Conservation (phyloP, 1,284 basidiomycete species). For the Marasmius fiardii region DNA sequence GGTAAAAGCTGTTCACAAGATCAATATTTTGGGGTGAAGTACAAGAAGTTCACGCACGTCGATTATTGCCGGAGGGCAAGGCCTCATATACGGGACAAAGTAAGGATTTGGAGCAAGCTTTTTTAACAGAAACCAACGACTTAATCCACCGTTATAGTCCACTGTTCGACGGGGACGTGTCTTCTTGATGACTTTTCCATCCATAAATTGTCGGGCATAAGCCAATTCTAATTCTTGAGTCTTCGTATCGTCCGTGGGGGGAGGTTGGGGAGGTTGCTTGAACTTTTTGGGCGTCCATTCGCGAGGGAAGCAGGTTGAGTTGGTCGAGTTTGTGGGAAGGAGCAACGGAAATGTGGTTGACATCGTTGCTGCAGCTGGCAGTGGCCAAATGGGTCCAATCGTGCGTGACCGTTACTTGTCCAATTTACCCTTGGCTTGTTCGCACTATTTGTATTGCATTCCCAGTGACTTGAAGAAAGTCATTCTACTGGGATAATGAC, state of each 20-base stretch:
- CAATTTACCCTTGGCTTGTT: no score
- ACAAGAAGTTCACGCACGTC: conserved; percentile 53
- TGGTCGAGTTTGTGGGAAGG: conserved; percentile 36
- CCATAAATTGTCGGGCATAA: conserved; percentile 61
- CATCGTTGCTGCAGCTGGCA: background rate
- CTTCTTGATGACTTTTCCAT: conserved; percentile 81
- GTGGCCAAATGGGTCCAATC: background rate
- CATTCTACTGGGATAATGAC: no score
- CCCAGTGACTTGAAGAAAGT: no score
- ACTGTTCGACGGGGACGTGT: conserved; percentile 91
- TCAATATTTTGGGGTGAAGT: conserved; percentile 16
- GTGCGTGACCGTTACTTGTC: no score
- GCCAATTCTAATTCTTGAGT: conserved; percentile 78
- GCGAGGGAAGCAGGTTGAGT: conserved; percentile 31
- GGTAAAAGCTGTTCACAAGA: conserved; percentile 72
- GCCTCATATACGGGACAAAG: conserved; percentile 67
- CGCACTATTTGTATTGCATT: no score
- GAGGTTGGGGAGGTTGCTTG: conserved; percentile 56
- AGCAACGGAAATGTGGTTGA: conserved; percentile 33
- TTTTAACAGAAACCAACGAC: conserved; percentile 79
- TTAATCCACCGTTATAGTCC: conserved; percentile 88
- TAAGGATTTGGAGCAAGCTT: conserved; percentile 3
- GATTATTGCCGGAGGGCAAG: conserved; percentile 79
- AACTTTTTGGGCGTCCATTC: conserved; percentile 56
- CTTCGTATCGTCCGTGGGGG: conserved; percentile 73